Evolutionary conservation across 2,329 filamentous ascomycete species (phyloP).

Genomic region (Stylonectria norvegica): DNA sequence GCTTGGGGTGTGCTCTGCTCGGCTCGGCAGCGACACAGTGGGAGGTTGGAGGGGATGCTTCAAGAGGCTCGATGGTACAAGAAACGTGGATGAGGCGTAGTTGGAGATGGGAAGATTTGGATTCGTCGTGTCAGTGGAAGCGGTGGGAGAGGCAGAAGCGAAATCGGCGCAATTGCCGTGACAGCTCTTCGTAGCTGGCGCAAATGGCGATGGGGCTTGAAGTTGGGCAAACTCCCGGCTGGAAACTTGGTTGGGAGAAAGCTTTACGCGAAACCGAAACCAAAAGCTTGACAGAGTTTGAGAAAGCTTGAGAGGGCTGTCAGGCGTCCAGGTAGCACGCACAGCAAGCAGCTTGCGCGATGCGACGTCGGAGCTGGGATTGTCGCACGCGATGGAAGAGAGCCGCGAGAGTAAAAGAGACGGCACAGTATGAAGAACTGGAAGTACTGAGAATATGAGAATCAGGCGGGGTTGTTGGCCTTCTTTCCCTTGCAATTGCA

Average conservation of each 20-base stretch:
- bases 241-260: no score
- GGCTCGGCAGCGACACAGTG: conserved; percentile 6
- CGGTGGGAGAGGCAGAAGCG: conserved; percentile 15
- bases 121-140: conserved; percentile 20
- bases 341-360: conserved; percentile 7
- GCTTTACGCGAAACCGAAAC: no score
- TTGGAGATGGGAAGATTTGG: conserved; percentile 14
- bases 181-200: no score
- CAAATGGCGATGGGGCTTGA: no score
- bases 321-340: neutral
- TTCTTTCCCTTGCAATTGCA: neutral
- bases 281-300: no score
- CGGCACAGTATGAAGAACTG: conserved; percentile 4
- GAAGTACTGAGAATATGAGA: neutral
- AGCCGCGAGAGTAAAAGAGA: conserved; percentile 8
- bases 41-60: neutral
- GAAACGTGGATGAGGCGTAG: conserved; percentile 16
- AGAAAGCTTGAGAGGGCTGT: no score
- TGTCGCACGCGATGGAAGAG: conserved; percentile 18
- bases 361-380: conserved; percentile 27
- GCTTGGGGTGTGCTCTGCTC: conserved; percentile 13
- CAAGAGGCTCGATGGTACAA: conserved; percentile 17
- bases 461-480: neutral
- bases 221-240: no score
- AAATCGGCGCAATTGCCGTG: conserved; percentile 20